These are phyloP conservation scores for Volvox reticuliferus DNA, from an alignment of 139 green algal species.

Conservation along the genomic window DNA sequence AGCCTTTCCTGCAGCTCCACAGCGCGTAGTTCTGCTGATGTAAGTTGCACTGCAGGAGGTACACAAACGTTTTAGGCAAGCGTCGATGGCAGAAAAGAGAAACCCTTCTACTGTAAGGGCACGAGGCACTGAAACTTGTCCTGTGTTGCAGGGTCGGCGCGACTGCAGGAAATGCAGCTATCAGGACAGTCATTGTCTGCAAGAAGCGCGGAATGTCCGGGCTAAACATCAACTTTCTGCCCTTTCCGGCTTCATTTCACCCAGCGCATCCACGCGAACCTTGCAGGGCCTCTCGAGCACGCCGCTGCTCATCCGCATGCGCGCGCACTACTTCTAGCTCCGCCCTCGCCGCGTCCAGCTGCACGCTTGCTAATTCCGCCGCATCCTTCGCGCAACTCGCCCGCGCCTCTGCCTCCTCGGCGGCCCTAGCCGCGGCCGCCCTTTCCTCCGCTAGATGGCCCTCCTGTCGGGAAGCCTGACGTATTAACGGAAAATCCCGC, in stretches of 20 bases:
- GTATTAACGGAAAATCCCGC: neutral
- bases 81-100: too few relatives aligned
- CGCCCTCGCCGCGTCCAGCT: conserved; percentile 37
- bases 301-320: conserved; percentile 41
- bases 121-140: too few relatives aligned
- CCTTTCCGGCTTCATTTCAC: too few relatives aligned
- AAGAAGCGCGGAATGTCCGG: too few relatives aligned
- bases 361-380: neutral
- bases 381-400: neutral
- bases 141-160: too few relatives aligned
- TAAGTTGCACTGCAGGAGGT: neutral
- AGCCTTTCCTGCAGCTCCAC: neutral
- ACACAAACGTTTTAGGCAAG: too few relatives aligned
- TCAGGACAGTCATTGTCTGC: too few relatives aligned
- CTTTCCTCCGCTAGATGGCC: conserved; percentile 30
- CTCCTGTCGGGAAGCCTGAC: conserved; percentile 22
- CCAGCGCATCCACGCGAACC: neutral
- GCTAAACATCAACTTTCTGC: too few relatives aligned
- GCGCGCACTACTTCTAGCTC: conserved; percentile 21
- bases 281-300: neutral
- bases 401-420: neutral
- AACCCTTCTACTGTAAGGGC: too few relatives aligned
- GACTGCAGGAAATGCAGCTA: too few relatives aligned
- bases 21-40: neutral
- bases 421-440: neutral